Conservation (phyloP, 176 grass and related monocot genomes). For the Chrysopogon serrulatus region DNA sequence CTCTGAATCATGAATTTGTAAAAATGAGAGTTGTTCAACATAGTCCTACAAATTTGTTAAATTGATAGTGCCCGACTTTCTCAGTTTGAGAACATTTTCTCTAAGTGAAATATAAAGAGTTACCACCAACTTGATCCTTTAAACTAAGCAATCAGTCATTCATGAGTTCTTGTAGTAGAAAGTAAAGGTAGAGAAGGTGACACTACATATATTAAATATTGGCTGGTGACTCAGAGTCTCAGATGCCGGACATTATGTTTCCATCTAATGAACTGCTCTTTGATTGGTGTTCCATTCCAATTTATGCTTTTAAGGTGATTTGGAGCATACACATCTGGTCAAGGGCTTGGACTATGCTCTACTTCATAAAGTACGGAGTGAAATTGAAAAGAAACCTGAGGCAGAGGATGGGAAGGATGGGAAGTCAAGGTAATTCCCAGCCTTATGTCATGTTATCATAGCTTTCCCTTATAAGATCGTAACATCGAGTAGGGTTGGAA, state of each 20-base stretch:
- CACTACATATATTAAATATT: not conserved
- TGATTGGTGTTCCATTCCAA: conserved; percentile 2
- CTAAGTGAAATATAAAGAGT: conserved; percentile 12
- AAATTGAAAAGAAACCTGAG: conserved; percentile 98
- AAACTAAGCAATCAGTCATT: not conserved
- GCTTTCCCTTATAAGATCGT: not conserved
- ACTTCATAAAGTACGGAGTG: conserved; percentile 97
- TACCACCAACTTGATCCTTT: not conserved
- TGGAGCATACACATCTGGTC: conserved; percentile 99
- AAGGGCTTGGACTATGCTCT: conserved; percentile 99
- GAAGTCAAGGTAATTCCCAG: conserved; percentile 55
- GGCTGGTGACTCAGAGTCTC: not conserved
- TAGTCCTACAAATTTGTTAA: not conserved
- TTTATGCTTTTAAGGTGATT: conserved; percentile 64
- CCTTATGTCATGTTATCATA: not conserved
- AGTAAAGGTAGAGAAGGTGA: not conserved
- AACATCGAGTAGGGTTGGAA: not conserved
- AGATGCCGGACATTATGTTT: not conserved
- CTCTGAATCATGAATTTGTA: not conserved
- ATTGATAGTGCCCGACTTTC: not conserved
- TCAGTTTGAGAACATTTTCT: not conserved
- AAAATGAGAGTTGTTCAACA: not conserved
- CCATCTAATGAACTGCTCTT: not conserved
- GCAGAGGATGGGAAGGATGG: conserved; percentile 74
- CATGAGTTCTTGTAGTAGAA: not conserved